Base-by-base conservation (phyloP, 139 green algal genomes). In the Chlorella sorokiniana region DNA sequence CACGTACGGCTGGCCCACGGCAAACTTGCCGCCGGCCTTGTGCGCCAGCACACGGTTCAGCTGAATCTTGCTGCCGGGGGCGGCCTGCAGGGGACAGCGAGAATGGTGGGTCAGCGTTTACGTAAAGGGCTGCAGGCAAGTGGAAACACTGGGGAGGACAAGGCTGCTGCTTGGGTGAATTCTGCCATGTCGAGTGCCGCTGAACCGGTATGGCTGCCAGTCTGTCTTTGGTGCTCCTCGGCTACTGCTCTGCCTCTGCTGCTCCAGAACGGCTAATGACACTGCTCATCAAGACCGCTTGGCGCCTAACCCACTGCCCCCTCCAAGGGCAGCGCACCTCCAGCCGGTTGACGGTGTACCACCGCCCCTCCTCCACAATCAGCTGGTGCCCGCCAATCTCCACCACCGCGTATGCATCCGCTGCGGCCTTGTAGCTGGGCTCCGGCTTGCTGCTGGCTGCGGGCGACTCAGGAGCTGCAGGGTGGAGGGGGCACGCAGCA, bases 301-400 rank as follows among this genome's bases (percentile, higher is more conserved):
- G 23, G 11, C 4, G 61, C 61, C 33, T 16, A 14, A 33, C 31
- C 23, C 16, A 54, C 40, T 35, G n/a, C 38, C n/a, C n/a, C n/a
- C n/a, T n/a, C n/a, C n/a, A n/a, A 40, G 23, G n/a, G 11, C 48
- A 48, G 5, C 82, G 23, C 80, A 94, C 93, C 86, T 94, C 87
- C n/a, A 98, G 86, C n/a, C 94, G 83, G 87, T 99, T 96, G 81
- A 91, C 93, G 27, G 87, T 96, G 87, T 99, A 98, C 93, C 92
- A 97, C 77, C 95, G 91, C 56, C 94, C 94, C 76, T 96, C 93
- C 90, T 97, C 94, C 31, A 99, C 91, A 54, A 99, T 93, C 84
- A 96, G 88, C 90, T 99, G 96, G 41, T 86, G 86, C 31, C 96
- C 96, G 51, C 91, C 94, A 73, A 98, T 86, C 64, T 99, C 96